Percentiles rank a stretch among this genome's conserved stretches.
These are phyloP conservation scores for Caryopteris hybrid DNA, from an alignment of 305 asterid genomes.

Conservation along the genomic window DNA sequence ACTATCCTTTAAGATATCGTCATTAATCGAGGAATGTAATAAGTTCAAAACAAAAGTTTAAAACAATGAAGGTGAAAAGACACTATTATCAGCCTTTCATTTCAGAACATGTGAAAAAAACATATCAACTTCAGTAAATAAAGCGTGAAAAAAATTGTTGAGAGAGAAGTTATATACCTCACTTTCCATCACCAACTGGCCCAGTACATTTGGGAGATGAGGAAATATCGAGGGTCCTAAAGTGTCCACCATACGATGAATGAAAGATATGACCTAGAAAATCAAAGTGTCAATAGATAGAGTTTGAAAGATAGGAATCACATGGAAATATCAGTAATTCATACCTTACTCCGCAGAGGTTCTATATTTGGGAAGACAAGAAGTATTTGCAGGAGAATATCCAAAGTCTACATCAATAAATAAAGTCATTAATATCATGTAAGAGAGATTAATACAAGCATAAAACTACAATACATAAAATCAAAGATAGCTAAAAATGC, in stretches of 20 bases:
- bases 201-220: slow-evolving; percentile 87
- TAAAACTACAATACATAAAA: background rate
- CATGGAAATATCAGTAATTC: slow-evolving; percentile 12
- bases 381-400: slow-evolving; percentile 77
- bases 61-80: background rate
- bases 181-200: slow-evolving; percentile 78
- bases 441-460: background rate
- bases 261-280: slow-evolving; percentile 77
- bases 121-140: background rate
- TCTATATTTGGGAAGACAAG: slow-evolving; percentile 79
- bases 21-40: background rate
- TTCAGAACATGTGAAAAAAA: background rate
- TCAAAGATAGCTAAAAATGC: background rate
- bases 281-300: slow-evolving; percentile 24
- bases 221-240: slow-evolving; percentile 89
- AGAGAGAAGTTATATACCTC: slow-evolving; percentile 53
- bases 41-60: background rate
- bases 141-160: background rate
- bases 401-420: slow-evolving; percentile 63
- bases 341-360: slow-evolving; percentile 81
- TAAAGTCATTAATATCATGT: slow-evolving; percentile 19
- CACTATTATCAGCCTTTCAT: background rate
- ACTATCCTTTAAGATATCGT: background rate
- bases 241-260: slow-evolving; percentile 98
- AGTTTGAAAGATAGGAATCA: background rate